Percentiles rank a stretch among this genome's conserved stretches.
Conservation (phyloP, 257 asterid species). For the Solanum megistacrolobum region DNA sequence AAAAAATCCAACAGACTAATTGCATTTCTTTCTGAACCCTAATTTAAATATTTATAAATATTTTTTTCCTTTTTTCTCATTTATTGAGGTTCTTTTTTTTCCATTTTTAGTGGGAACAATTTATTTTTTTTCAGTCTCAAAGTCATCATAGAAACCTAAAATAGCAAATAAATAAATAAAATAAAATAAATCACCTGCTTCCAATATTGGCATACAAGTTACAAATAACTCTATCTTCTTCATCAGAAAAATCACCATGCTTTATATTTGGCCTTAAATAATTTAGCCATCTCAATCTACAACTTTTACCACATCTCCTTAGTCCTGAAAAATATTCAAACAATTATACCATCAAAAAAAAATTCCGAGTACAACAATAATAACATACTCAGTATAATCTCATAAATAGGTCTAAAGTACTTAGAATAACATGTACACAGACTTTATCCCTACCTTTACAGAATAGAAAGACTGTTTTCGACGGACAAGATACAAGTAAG, state of each 20-base stretch:
- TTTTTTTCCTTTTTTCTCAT: neutral
- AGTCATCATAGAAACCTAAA: neutral
- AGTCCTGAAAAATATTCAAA: constrained; percentile 31
- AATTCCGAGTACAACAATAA: neutral
- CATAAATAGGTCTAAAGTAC: neutral
- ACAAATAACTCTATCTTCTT: constrained; percentile 70
- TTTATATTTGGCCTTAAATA: constrained; percentile 78
- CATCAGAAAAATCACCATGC: constrained; percentile 87
- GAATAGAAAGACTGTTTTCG: neutral
- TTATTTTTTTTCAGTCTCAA: neutral
- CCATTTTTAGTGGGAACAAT: constrained; percentile 10
- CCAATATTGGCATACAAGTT: constrained; percentile 73
- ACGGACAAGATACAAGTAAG: neutral
- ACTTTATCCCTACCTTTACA: neutral
- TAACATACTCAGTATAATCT: neutral
- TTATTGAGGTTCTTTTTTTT: neutral
- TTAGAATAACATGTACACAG: neutral
- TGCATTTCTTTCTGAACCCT: neutral
- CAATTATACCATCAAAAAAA: neutral
- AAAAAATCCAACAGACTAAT: neutral
- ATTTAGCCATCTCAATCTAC: constrained; percentile 89
- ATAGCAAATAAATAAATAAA: neutral
- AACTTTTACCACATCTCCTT: constrained; percentile 86
- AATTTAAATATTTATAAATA: neutral
- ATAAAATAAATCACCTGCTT: constrained; percentile 49